phyloP scores from a whole-genome alignment of 2,329 filamentous ascomycete genomes.

The Pseudogymnoascus pannorum region DNA sequence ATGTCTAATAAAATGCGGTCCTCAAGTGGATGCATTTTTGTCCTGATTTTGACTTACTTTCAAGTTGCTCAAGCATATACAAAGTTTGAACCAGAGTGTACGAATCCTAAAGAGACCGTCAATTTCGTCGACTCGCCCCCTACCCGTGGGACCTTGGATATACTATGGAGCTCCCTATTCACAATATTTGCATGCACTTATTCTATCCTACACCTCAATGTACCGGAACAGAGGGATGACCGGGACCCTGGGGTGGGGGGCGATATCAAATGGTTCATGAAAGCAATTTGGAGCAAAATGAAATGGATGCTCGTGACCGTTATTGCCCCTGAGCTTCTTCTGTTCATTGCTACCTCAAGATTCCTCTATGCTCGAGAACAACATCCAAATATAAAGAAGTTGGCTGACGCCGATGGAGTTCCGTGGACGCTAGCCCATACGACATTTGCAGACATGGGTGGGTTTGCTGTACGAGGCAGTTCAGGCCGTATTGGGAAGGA shows the following conservation, averaged over 20 bases:
- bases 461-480: not conserved
- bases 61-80: not conserved
- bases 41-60: not conserved
- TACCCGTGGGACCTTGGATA: conserved; percentile 20
- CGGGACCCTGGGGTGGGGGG: not conserved
- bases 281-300: not conserved
- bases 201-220: conserved; percentile 21
- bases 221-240: conserved; percentile 12
- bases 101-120: conserved; percentile 15
- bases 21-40: not conserved
- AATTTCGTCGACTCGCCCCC: conserved; percentile 17
- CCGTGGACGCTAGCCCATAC: not conserved
- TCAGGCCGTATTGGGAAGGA: not conserved
- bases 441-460: not conserved
- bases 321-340: conserved; percentile 5
- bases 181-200: conserved; percentile 21
- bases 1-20: not conserved
- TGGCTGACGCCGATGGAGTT: not conserved
- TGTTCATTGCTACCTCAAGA: not conserved
- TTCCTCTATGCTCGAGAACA: not conserved
- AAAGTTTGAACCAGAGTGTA: conserved; percentile 19
- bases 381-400: not conserved
- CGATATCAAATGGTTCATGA: not conserved
- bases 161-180: conserved; percentile 20
- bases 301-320: conserved; percentile 8